Conservation (phyloP, 208 protist genomes). For the Phytomonas francai region DNA sequence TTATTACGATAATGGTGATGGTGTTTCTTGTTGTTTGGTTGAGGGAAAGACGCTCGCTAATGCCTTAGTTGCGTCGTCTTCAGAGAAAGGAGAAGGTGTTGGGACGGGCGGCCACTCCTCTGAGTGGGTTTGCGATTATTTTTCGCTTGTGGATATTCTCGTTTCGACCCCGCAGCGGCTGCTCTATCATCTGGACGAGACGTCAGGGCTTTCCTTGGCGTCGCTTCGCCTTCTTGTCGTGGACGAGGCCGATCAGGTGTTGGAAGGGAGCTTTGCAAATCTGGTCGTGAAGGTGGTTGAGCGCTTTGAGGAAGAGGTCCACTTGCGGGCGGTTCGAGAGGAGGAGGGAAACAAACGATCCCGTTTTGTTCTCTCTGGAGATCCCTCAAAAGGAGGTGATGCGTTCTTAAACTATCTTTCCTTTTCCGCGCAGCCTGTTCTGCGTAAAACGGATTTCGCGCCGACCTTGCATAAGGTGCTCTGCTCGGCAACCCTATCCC, state of each 20-base stretch:
- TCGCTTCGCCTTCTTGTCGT: constrained; percentile 74
- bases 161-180: constrained; percentile 78
- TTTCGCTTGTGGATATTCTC: constrained; percentile 40
- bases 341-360: no score
- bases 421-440: no score
- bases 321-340: not conserved
- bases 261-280: constrained; percentile 68
- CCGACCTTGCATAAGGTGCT: constrained; percentile 73
- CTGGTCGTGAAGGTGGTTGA: constrained; percentile 74
- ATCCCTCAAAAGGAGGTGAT: no score
- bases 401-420: no score
- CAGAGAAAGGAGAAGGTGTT: no score
- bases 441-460: no score
- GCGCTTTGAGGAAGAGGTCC: constrained; percentile 55
- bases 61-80: no score
- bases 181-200: constrained; percentile 69
- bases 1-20: no score
- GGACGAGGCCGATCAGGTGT: constrained; percentile 86
- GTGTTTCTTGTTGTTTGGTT: no score
- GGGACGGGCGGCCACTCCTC: no score
- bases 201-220: constrained; percentile 43
- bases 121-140: not conserved
- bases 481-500: constrained; percentile 86
- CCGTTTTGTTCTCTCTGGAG: no score
- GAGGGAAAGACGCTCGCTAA: no score